Evolutionary conservation across 2,329 filamentous ascomycete species (phyloP), one percentile per base, ranked within the genome.

Genomic region (Sporothrix luriei): DNA sequence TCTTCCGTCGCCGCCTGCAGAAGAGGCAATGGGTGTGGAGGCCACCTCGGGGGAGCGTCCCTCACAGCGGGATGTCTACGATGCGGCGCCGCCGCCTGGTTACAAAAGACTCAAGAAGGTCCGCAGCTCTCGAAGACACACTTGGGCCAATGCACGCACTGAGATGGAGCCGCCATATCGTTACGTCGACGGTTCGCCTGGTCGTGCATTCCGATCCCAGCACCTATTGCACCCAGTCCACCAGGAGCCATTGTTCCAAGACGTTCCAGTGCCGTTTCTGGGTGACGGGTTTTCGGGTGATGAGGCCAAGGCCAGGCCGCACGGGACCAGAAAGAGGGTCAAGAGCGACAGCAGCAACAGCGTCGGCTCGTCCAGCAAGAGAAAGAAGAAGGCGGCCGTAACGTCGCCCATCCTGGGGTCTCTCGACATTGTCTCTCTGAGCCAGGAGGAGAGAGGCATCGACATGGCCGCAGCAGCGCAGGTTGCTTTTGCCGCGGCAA

Each of bases 271-370:
- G 10, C 43, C 11, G 26, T 46, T 46, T 33, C 49, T 70, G 1
- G 72, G 73, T 0, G 73, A 74, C 19, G 73, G 73, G 4, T 74
- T 74, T 14, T 74, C 73, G 2, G 65, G 68, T 11, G 71, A 73
- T 38, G 73, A 73, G n/a, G 59, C 54, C 21, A 69, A 52, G 43
- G 66, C 70, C 6, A 33, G 33, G 33, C 33, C 33, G 9, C 33
- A 10, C 26, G 33, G 5, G 21, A 33, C 26, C 38, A 59, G 14
- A 11, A 57, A 26, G 29, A 5, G 38, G 9, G 40, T 6, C 46
- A 49, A 29, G 29, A 62, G 67, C 55, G 59, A 33, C 29, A 67
- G 54, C 54, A 62, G 46, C 54, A 49, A 46, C 19, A 64, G 52
- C 33, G 11, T 10, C n/a, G 6, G 40, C 69, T 29, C 49, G 4